These are phyloP conservation scores for Russula griseocarnosa DNA, from an alignment of 768 basidiomycete genomes.

Conservation along the genomic window DNA sequence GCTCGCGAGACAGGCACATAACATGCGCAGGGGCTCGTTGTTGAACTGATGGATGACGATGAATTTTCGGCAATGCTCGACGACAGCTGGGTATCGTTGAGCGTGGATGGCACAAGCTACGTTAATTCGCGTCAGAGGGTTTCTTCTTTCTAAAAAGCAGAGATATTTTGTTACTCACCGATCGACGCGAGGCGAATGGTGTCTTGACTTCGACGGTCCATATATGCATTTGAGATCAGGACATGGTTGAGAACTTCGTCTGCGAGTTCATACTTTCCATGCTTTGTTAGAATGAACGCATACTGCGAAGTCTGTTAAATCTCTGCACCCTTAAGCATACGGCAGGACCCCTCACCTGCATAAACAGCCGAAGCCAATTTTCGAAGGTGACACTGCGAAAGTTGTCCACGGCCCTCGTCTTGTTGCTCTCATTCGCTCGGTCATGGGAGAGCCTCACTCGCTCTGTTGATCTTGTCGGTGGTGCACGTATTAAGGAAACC, in stretches of 20 bases:
- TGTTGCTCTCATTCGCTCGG: constrained; percentile 41
- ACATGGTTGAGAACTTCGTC: constrained; percentile 77
- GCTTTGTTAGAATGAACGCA: constrained; percentile 61
- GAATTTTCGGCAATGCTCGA: constrained; percentile 75
- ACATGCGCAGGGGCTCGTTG: constrained; percentile 77
- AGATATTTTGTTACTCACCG: constrained; percentile 44
- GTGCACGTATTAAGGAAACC: neutral
- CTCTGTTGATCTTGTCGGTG: constrained; percentile 38
- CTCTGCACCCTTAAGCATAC: neutral
- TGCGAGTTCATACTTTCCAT: constrained; percentile 59
- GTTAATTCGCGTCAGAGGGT: neutral
- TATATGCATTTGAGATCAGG: constrained; percentile 68
- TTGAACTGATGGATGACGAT: constrained; percentile 78
- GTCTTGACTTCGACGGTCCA: constrained; percentile 56
- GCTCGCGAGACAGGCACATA: constrained; percentile 67
- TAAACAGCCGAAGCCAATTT: constrained; percentile 79
- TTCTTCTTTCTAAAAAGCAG: neutral
- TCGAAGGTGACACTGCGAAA: constrained; percentile 83
- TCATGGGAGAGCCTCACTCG: constrained; percentile 54
- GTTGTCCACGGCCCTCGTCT: constrained; percentile 47
- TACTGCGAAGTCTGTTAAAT: constrained; percentile 47
- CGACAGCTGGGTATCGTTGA: constrained; percentile 51
- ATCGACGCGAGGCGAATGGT: constrained; percentile 73
- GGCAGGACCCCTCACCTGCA: constrained; percentile 57
- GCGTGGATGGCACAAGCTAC: constrained; percentile 70